phyloP scores from a whole-genome alignment of 2,329 filamentous ascomycete species.

The Aspergillaceae sp. region DNA sequence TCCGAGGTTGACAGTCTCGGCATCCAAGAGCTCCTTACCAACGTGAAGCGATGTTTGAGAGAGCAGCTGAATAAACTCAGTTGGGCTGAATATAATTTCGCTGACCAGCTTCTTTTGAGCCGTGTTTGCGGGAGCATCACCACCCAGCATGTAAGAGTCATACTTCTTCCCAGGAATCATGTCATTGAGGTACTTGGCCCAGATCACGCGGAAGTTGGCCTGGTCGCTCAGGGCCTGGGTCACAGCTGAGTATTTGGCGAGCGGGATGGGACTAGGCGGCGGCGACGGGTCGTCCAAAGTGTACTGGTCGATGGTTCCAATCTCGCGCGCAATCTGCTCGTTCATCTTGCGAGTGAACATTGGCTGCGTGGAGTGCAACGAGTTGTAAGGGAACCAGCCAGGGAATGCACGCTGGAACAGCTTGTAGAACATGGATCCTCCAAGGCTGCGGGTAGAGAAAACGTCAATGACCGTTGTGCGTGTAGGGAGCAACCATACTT shows the following conservation, averaged over 20 bases:
- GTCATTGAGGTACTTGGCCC: constrained; percentile 13
- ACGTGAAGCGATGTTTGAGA: constrained; percentile 8
- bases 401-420: constrained; percentile 22
- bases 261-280: constrained; percentile 9
- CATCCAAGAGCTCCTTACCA: constrained; percentile 13
- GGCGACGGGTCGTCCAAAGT: constrained; percentile 13
- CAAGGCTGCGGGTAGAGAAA: constrained; percentile 6
- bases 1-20: constrained; percentile 11
- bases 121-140: constrained; percentile 9
- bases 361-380: constrained; percentile 19
- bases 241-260: constrained; percentile 12
- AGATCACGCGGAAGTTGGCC: constrained; percentile 15
- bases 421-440: constrained; percentile 23
- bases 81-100: constrained; percentile 12
- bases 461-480: background rate
- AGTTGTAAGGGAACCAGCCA: constrained; percentile 19
- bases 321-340: constrained; percentile 14
- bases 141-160: constrained; percentile 13
- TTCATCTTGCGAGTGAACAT: constrained; percentile 21
- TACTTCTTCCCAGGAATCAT: constrained; percentile 12
- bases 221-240: constrained; percentile 14
- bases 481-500: background rate
- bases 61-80: constrained; percentile 12
- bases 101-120: constrained; percentile 13
- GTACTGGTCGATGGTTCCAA: constrained; percentile 13